These are phyloP conservation scores for Hemileia vastatrix DNA, from an alignment of 1,284 basidiomycete genomes.

Conservation along the genomic window DNA sequence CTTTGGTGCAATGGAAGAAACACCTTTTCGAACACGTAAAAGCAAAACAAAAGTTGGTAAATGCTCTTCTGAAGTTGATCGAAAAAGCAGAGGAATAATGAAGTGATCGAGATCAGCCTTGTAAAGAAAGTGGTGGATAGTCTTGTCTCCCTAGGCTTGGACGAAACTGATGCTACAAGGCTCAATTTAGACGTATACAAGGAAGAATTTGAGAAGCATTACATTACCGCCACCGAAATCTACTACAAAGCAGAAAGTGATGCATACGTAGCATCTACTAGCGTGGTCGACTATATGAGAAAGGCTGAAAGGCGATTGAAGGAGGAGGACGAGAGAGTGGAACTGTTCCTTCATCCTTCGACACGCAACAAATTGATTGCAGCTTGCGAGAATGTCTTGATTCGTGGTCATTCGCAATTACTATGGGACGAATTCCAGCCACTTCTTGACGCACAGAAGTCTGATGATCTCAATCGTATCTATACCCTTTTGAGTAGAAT, in stretches of 20 bases:
- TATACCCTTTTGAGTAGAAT: conserved; percentile 84
- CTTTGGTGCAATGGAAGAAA: conserved; percentile 87
- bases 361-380: conserved; percentile 54
- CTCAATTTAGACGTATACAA: conserved; percentile 92
- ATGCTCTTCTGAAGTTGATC: conserved; percentile 77
- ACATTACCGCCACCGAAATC: conserved; percentile 74
- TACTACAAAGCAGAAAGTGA: conserved; percentile 89
- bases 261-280: conserved; percentile 77
- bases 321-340: conserved; percentile 91
- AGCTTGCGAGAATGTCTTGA: conserved; percentile 85
- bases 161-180: conserved; percentile 79
- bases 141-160: conserved; percentile 89
- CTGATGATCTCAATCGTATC: conserved; percentile 88
- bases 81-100: conserved; percentile 85
- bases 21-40: conserved; percentile 84
- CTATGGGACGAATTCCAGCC: conserved; percentile 94
- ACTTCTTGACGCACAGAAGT: conserved; percentile 83
- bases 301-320: conserved; percentile 83
- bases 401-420: conserved; percentile 71
- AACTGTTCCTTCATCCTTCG: conserved; percentile 74
- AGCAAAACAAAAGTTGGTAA: conserved; percentile 71
- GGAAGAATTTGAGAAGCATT: conserved; percentile 78
- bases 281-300: conserved; percentile 90
- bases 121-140: conserved; percentile 95
- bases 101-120: conserved; percentile 80